Conservation (phyloP, 495 filamentous ascomycete genomes). For the Hypoxylon fuscum region DNA sequence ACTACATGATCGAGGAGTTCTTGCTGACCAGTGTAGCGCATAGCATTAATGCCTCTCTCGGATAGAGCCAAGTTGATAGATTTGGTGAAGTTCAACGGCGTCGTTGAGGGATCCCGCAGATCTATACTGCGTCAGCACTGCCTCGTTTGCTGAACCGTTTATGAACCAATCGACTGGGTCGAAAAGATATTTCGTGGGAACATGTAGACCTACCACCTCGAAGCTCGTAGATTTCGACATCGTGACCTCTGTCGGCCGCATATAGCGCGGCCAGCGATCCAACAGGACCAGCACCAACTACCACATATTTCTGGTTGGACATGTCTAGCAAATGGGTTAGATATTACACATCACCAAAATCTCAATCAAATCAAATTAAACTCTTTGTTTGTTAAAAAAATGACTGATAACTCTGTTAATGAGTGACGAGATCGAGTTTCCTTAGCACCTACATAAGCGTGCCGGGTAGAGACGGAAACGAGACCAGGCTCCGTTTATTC, state of each 20-base stretch:
- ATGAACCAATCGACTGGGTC: neutral
- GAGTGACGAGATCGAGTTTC: too few species aligned
- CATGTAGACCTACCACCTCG: conserved; percentile 74
- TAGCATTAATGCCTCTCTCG: conserved; percentile 90
- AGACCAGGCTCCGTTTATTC: too few species aligned
- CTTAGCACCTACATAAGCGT: too few species aligned
- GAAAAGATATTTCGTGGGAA: neutral
- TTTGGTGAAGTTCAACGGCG: conserved; percentile 93
- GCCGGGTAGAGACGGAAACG: too few species aligned
- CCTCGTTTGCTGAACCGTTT: neutral
- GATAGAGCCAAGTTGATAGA: conserved; percentile 97
- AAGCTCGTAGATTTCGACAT: conserved; percentile 95
- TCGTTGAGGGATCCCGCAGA: conserved; percentile 82
- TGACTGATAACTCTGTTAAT: too few species aligned
- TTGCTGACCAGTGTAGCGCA: conserved; percentile 69
- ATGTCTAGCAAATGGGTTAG: too few species aligned
- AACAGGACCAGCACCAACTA: conserved; percentile 92
- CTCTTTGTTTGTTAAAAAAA: too few species aligned
- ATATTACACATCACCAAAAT: too few species aligned
- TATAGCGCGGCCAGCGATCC: conserved; percentile 93
- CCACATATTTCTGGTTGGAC: conserved; percentile 72
- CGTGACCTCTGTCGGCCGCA: conserved; percentile 82
- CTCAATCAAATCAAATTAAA: too few species aligned
- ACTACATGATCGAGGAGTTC: conserved; percentile 78
- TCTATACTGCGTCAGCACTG: conserved; percentile 61